Evolutionary conservation across 805 yeast species (phyloP), one percentile per base, ranked within the genome.

Genomic region (Metschnikowia anglica): DNA sequence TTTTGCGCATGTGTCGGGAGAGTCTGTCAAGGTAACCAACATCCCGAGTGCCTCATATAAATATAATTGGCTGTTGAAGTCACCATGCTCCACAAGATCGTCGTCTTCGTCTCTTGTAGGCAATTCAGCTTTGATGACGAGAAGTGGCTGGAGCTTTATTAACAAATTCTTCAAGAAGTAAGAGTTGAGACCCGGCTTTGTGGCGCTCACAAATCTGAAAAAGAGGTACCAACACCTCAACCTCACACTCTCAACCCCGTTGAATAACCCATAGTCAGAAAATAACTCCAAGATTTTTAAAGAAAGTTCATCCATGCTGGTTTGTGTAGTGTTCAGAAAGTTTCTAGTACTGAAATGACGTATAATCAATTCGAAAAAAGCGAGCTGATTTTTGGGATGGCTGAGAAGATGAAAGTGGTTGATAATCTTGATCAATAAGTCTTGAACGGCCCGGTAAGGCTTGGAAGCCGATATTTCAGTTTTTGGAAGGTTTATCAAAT

Each of bases 191-290:
- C 51, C 47, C 27, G 89, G 88, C 57, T 81, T 84, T 2, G 91
- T 83, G 35, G 84, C 69, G 59, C 85, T 88, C 47, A 89, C 74
- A 56, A 90, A 86, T 60, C 95, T 77, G 56, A 83, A 83, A 54
- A 91, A 88, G 49, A 90, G 70, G 61, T 88, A 91, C 97, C 98
- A 93, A 31, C 95, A 76, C 61, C 97, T 81, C 43, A 80, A 73
- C 55, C 89, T 81, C 3, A 90, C 97, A 48, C 80, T 84, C 44
- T 77, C 84, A 51, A 76, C 73, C 4, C 74, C 70, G 64, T 84
- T 88, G 62, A 88, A 89, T 48, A 91, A 77, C 12, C 97, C 98
- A 53, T 83, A 75, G 26, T 81, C 81, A 13, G 93, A 80, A 59
- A 93, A 91, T 17, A 86, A 76, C 53, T 86, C 85, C 44, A 91